These are phyloP conservation scores for Auricularia sp. DNA, from an alignment of 768 basidiomycete species.

Conservation along the genomic window DNA sequence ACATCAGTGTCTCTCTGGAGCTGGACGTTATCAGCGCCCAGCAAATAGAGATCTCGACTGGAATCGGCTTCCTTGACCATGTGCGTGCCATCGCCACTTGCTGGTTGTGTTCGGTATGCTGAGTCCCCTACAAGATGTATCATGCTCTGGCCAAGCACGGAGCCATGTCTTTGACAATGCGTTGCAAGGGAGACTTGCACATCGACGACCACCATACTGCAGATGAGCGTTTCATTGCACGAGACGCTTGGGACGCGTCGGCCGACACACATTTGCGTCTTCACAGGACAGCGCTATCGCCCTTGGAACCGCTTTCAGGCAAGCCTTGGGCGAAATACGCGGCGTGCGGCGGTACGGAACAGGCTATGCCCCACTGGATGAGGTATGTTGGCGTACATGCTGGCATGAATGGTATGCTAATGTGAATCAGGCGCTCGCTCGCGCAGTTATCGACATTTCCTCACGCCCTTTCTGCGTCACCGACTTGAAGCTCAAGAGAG, in stretches of 20 bases:
- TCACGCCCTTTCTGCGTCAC: constrained; percentile 93
- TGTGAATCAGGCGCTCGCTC: constrained; percentile 65
- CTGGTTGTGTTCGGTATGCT: neutral
- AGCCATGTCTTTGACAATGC: constrained; percentile 83
- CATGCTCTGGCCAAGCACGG: constrained; percentile 95
- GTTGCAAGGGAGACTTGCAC: constrained; percentile 90
- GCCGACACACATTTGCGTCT: constrained; percentile 12
- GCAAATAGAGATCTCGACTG: constrained; percentile 77
- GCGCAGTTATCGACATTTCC: constrained; percentile 97
- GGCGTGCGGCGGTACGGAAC: constrained; percentile 94
- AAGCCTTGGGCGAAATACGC: constrained; percentile 87
- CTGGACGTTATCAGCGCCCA: constrained; percentile 71
- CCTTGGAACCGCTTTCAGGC: constrained; percentile 83
- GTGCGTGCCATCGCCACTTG: constrained; percentile 34
- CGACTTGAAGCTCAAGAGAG: constrained; percentile 76
- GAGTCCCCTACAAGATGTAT: constrained; percentile 64
- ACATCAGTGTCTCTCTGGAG: constrained; percentile 71
- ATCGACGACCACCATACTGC: constrained; percentile 99
- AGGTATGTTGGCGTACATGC: constrained; percentile 38
- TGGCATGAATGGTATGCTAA: neutral
- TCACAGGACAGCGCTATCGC: constrained; percentile 85
- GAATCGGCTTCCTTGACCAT: constrained; percentile 98
- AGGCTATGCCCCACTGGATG: constrained; percentile 93
- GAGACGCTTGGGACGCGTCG: neutral
- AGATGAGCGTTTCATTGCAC: constrained; percentile 56